Conservation (phyloP, 1,139 yeast species). For the Suhomyces ambrosiae region DNA sequence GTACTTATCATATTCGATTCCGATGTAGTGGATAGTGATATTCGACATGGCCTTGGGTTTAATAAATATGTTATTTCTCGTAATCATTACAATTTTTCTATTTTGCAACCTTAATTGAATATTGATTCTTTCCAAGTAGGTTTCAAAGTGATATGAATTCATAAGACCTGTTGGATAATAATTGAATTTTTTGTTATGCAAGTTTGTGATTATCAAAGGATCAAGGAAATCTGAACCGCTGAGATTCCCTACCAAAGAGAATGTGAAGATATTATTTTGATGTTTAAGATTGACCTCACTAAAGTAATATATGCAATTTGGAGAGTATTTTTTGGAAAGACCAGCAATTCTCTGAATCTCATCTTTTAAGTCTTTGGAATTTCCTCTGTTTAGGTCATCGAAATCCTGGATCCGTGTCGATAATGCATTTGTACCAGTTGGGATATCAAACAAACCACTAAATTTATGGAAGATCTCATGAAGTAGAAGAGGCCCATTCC, state of each 20-base stretch:
- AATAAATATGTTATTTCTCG: conserved; percentile 14
- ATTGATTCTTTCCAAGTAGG: conserved; percentile 14
- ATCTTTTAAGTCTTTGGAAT: neutral
- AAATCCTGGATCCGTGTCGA: neutral
- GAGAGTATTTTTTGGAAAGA: conserved; percentile 4
- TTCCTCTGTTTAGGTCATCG: conserved; percentile 3
- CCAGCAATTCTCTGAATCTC: conserved; percentile 10
- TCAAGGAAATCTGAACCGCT: conserved; percentile 16
- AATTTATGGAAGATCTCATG: neutral
- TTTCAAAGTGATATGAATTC: conserved; percentile 14
- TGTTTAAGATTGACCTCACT: conserved; percentile 20
- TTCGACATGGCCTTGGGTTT: conserved; percentile 19
- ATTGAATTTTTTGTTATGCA: conserved; percentile 12
- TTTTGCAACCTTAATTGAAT: conserved; percentile 6
- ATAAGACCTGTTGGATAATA: conserved; percentile 18
- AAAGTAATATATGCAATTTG: conserved; percentile 16
- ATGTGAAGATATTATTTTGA: conserved; percentile 13
- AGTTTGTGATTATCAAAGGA: conserved; percentile 17
- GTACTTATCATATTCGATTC: conserved; percentile 20
- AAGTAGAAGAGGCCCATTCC: neutral
- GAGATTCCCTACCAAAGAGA: conserved; percentile 18
- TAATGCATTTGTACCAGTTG: neutral
- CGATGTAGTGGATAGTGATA: conserved; percentile 22
- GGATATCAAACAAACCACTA: conserved; percentile 3
- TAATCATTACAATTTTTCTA: conserved; percentile 13